Conservation (phyloP, 257 asterid genomes). For the Ophiorrhiza pumila region DNA sequence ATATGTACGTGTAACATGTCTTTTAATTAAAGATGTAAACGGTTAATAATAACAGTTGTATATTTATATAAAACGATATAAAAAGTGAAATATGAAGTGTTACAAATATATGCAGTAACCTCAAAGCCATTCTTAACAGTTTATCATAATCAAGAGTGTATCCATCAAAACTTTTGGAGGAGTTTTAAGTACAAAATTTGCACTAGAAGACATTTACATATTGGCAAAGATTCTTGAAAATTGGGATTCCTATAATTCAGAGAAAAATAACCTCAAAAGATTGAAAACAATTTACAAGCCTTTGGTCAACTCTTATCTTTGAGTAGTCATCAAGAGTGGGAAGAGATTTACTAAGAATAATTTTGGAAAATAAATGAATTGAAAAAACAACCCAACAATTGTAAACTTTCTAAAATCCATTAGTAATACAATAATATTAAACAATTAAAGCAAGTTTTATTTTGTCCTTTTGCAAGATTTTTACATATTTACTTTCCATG, state of each 20-base stretch:
- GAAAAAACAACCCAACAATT: neutral
- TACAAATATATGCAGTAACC: no score
- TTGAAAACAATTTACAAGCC: neutral
- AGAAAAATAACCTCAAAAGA: neutral
- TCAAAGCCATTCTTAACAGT: no score
- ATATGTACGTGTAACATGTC: no score
- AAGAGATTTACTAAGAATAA: no score
- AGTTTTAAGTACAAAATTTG: neutral
- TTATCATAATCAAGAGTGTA: no score
- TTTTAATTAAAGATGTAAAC: no score
- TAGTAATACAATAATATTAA: neutral
- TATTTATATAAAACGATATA: no score
- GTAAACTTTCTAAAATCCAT: neutral
- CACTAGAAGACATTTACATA: neutral
- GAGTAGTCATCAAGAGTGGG: neutral
- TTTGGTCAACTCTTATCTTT: neutral
- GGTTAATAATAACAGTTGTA: no score
- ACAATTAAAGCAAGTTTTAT: neutral
- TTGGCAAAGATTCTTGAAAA: neutral
- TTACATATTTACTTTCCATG: neutral
- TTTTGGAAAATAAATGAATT: no score
- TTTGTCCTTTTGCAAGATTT: slow-evolving; percentile 4
- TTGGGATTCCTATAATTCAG: neutral
- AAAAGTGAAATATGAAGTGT: no score
- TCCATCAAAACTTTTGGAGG: neutral